Evolutionary conservation across 2,329 filamentous ascomycete genomes (phyloP), one percentile per base, ranked within the genome.

Genomic region (Fusarium albidum): DNA sequence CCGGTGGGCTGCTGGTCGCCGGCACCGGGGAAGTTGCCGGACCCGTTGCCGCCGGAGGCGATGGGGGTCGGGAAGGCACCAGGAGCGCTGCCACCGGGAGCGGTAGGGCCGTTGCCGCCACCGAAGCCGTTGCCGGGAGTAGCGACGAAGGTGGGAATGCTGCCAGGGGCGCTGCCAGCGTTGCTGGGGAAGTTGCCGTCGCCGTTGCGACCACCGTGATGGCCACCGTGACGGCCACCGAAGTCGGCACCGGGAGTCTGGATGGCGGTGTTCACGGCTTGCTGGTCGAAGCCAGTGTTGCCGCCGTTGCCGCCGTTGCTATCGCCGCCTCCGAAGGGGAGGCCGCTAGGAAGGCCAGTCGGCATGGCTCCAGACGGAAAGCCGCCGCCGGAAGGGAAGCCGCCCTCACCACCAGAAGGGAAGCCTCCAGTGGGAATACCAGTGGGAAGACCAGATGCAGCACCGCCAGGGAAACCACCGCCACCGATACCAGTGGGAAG

Each of bases 401-500:
- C 26, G 38, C 26, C 18, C 31, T 27, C n/a, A 13, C 46, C 46
- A 10, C 31, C 38, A 14, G 34, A 32, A 21, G 21, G 21, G 15
- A 37, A 40, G 35, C 29, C 35, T 5, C 21, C 21, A 21, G 21
- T 7, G 4, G 21, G 26, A 9, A 31, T 10, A 11, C 26, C 27
- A 21, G 33, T 40, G 21, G 52, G 52, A n/a, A 52, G 26, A 33
- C 34, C 51, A 41, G 46, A 37, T 31, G 53, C 26, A 29, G 18
- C 12, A 37, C 46, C 50, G 7, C 60, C 60, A 26, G 57, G 38
- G 37, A 27, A 26, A 15, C 49, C 57, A 42, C 38, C 41, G n/a
- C 61, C 54, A 17, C n/a, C n/a, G 18, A 45, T 6, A 14, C 31
- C 35, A 14, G 26, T 32, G 8, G 56, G 42, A 9, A 58, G 25